Evolutionary conservation across 805 yeast species (phyloP).

Genomic region (Sugiyamaella valdiviana): DNA sequence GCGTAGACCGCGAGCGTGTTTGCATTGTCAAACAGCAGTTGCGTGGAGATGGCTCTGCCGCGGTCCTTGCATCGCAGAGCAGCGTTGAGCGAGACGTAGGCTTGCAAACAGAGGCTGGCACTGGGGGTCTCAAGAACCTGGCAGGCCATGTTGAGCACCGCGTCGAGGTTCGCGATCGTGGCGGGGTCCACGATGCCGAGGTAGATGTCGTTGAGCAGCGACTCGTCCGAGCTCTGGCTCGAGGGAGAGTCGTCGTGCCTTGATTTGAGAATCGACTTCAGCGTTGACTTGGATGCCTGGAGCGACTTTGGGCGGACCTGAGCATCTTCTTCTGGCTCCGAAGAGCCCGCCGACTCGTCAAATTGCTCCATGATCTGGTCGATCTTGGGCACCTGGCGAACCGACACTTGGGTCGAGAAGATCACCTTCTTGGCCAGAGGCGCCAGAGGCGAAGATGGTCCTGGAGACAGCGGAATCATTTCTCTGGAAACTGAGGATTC

Average conservation of each 20-base stretch:
- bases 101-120: conserved; percentile 1
- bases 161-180: conserved; percentile 9
- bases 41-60: conserved; percentile 12
- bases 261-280: not conserved
- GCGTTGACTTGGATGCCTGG: not conserved
- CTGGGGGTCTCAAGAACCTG: conserved; percentile 3
- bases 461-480: too few species aligned
- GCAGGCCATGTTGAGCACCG: conserved; percentile 13
- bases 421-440: not conserved
- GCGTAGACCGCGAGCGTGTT: conserved; percentile 11
- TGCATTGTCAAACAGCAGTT: conserved; percentile 11
- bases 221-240: not conserved
- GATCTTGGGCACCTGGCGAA: not conserved
- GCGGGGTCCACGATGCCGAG: conserved; percentile 10
- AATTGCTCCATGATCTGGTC: not conserved
- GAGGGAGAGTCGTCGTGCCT: not conserved
- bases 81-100: conserved; percentile 16
- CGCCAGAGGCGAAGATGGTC: too few species aligned
- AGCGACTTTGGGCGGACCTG: not conserved
- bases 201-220: conserved; percentile 13
- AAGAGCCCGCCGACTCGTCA: not conserved
- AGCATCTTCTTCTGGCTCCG: too few species aligned
- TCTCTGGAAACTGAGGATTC: too few species aligned
- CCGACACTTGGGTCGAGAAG: not conserved
- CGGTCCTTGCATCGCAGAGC: conserved; percentile 6